Evolutionary conservation across 2,329 filamentous ascomycete species (phyloP).

Genomic region (Alternaria ethzedia): DNA sequence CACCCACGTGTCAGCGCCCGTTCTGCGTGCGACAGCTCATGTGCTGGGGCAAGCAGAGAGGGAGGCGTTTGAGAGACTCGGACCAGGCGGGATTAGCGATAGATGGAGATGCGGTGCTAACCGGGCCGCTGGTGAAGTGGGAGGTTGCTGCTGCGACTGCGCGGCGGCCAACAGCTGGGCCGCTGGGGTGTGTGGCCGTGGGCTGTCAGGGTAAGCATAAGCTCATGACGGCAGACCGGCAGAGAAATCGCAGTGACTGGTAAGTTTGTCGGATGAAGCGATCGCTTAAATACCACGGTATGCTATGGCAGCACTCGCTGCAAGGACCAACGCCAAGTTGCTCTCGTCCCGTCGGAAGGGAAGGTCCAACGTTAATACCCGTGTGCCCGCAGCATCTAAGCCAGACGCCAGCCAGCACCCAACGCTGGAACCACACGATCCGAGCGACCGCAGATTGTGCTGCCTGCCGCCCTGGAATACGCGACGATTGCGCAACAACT

Average conservation of each 20-base stretch:
- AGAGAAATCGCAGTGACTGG: background rate
- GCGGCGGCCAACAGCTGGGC: background rate
- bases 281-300: constrained; percentile 10
- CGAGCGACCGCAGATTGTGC: constrained; percentile 5
- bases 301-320: constrained; percentile 3
- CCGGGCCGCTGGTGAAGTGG: constrained; percentile 13
- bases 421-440: constrained; percentile 15
- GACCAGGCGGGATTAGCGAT: constrained; percentile 5
- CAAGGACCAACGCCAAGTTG: constrained; percentile 14
- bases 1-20: constrained; percentile 26
- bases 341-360: constrained; percentile 6
- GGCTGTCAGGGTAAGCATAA: constrained; percentile 1
- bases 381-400: constrained; percentile 11
- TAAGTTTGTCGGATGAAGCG: constrained; percentile 3
- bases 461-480: background rate
- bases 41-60: background rate
- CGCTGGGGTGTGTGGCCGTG: background rate
- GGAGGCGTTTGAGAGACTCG: constrained; percentile 1
- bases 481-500: background rate
- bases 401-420: background rate
- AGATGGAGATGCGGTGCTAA: constrained; percentile 6
- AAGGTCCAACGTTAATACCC: constrained; percentile 18
- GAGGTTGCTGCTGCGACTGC: background rate
- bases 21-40: constrained; percentile 18
- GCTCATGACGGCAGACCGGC: constrained; percentile 5